Conservation (phyloP, 2,329 filamentous ascomycete genomes). For the Xenoacremonium recifei region DNA sequence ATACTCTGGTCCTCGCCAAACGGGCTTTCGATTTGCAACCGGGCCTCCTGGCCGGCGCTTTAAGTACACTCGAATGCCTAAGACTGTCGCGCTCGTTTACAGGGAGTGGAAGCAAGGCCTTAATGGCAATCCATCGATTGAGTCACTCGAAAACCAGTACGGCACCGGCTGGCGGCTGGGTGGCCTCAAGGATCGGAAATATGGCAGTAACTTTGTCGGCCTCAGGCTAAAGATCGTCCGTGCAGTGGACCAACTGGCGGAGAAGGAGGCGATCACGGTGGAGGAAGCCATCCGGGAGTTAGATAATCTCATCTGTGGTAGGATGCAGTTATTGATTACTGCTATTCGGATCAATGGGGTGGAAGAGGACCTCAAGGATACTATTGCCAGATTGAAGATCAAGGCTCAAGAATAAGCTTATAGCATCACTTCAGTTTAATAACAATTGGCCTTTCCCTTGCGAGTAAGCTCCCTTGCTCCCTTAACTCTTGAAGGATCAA, state of each 20-base stretch:
- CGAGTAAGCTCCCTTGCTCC: no score
- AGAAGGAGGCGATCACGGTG: background rate
- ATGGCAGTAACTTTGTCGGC: conserved; percentile 25
- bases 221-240: conserved; percentile 20
- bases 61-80: conserved; percentile 21
- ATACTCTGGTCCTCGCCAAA: conserved; percentile 18
- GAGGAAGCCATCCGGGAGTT: conserved; percentile 13
- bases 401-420: no score
- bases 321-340: conserved; percentile 20
- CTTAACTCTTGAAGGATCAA: no score
- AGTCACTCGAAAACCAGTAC: conserved; percentile 16
- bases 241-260: conserved; percentile 17
- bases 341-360: conserved; percentile 17
- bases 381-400: no score
- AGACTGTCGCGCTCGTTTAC: conserved; percentile 21
- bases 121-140: conserved; percentile 19
- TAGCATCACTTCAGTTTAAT: no score
- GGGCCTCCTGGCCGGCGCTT: conserved; percentile 17
- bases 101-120: conserved; percentile 21
- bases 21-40: conserved; percentile 12
- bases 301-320: conserved; percentile 21
- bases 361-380: no score
- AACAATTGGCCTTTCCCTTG: no score
- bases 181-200: conserved; percentile 15
- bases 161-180: conserved; percentile 22